Evolutionary conservation across 75 land plant genomes (phyloP), one percentile per base, ranked within the genome.

Genomic region (Sequoiadendron giganteum): DNA sequence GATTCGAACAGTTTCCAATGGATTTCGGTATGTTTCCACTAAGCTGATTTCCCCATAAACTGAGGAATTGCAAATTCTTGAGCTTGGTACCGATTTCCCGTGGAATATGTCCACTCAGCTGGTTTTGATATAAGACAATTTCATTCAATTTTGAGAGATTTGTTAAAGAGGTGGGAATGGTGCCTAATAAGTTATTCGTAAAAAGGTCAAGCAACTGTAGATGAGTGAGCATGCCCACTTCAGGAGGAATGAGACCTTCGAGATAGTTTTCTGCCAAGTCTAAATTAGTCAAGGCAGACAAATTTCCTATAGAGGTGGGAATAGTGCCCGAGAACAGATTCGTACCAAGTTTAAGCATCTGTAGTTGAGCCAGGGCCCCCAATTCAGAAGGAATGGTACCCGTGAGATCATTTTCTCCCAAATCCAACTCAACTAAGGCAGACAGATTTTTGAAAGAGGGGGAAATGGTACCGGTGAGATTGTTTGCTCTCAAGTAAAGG

Each of bases 301-400:
- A 21, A 6, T 65, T 86, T 58, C 55, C 82, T 38, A 86, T 2
- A 3, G 61, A 76, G 7, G 9, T 36, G 18, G 88, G 88, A n/a
- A 86, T 86, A 34, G 28, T 10, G 11, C 86, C 86, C 8, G 65
- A 49, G 3, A 86, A 39, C 42, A 28, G 25, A 32, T 86, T 86
- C 0, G 9, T 9, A 47, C 6, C 13, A 21, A 86, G 65, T 1
- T 65, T 0, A 3, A 86, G 83, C 32, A 0, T 0, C 83, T 28
- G 83, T 1, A 86, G 36, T 2, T 8, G 10, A 14, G 10, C 2
- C 1, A 54, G 21, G 9, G 18, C 9, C 2, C 86, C 86, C 9
- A 86, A 14, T n/a, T 43, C 85, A 16, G 52, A 21, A 3, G 92
- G 92, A 18, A 91, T 43, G 49, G 78, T 40, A 18, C 92, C 92